Evolutionary conservation across 2,329 filamentous ascomycete genomes (phyloP).

Genomic region (Neonectria sp.): DNA sequence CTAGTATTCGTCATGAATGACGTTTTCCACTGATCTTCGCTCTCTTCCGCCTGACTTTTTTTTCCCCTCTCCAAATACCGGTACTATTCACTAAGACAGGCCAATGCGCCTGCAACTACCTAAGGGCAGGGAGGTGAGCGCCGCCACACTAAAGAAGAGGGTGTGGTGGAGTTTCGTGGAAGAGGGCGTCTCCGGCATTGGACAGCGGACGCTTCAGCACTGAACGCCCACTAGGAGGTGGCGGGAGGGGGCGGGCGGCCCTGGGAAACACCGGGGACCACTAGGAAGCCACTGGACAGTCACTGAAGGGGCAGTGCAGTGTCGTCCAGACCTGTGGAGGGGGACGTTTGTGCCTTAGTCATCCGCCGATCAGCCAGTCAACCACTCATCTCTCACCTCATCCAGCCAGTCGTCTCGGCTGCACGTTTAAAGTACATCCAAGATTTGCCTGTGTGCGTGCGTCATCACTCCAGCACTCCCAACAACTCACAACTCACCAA

Average conservation of each 20-base stretch:
- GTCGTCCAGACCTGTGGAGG: background rate
- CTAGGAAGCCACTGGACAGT: background rate
- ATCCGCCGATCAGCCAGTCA: background rate
- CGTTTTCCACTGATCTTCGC: background rate
- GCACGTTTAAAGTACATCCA: background rate
- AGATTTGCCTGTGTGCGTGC: background rate
- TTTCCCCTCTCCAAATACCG: background rate
- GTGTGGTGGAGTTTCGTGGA: constrained; percentile 7
- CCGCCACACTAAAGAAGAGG: background rate
- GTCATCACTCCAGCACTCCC: background rate
- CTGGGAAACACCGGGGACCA: background rate
- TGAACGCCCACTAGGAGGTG: background rate
- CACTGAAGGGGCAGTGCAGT: background rate
- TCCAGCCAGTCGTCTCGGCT: background rate
- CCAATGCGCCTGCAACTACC: background rate
- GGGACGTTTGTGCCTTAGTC: background rate
- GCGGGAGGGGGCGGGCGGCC: background rate
- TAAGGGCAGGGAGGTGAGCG: background rate
- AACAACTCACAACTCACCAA: no score
- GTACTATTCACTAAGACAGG: background rate
- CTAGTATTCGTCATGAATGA: background rate
- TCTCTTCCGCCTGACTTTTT: background rate
- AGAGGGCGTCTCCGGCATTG: background rate
- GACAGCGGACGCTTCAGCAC: background rate
- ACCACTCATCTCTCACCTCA: background rate